Base-by-base conservation (phyloP, 2,329 filamentous ascomycete genomes). In the Pleurostoma richardsiae region DNA sequence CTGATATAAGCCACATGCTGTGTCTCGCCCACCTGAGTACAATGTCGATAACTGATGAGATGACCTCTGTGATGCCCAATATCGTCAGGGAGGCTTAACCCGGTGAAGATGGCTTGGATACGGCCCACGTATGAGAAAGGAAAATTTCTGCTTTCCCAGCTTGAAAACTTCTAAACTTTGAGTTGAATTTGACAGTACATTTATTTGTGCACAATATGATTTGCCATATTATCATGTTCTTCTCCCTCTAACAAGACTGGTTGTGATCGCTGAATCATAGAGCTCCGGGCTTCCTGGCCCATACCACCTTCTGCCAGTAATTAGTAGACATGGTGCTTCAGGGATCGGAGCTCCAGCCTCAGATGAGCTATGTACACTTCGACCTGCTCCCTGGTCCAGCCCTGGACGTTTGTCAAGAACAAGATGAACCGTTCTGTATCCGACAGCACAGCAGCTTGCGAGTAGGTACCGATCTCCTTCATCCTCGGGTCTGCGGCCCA, bases 371-470 rank as follows among this genome's bases (percentile, higher is more conserved):
- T 61, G 43, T 66, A 69, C 4, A 61, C 49, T 1, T 60, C 49
- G 0, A 67, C 60, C 4, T 70, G 61, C 3, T 62, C 58, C 6
- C 53, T 57, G 0, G 57, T 55, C 67, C 67, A 70, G 0, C 63
- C 63, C 11, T 67, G 62, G 43, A 68, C 60, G 11, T 66, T 59
- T 1, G 57, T 58, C 44, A 70, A 61, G 36, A 60, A 67, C 7
- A 64, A 56, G 2, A 46, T 56, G 30, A 48, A 49, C 8, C 50
- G 45, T 45, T 52, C 50, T 4, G 48, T 50, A 11, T 52, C 50
- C 11, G 44, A 31, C 19, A 47, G 38, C 38, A 52, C 33, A 28
- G 48, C 43, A 29, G 42, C 40, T 39, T 50, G 45, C 19, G 42
- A 42, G 41, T 45, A 49, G 10, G 41, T 43, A 3, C 62, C 61